A percentile compares a stretch with the other conserved stretches of the same genome.
Conservation (phyloP, 2,329 filamentous ascomycete species). For the Fusarium transvaalense region DNA sequence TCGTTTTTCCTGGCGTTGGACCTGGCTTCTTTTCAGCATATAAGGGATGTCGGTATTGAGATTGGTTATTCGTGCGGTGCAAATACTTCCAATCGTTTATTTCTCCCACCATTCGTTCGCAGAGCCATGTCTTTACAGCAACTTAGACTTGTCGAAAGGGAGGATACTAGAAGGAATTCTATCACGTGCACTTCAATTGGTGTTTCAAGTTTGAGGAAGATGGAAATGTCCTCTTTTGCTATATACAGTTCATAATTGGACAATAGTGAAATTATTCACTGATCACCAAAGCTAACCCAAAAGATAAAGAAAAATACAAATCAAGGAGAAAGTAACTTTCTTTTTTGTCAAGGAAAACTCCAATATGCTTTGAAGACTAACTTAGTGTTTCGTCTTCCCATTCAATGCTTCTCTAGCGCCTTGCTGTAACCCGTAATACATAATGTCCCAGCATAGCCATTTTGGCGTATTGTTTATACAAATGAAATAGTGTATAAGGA, state of each 20-base stretch:
- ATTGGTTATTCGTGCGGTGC: conserved; percentile 52
- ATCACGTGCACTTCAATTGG: conserved; percentile 18
- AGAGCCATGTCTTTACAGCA: conserved; percentile 40
- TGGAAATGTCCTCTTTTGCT: conserved; percentile 30
- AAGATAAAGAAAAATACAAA: conserved; percentile 12
- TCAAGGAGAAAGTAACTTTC: conserved; percentile 13
- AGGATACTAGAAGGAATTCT: conserved; percentile 11
- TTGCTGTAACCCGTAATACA: conserved; percentile 40
- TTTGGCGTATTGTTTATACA: conserved; percentile 33
- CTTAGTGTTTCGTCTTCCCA: conserved; percentile 22
- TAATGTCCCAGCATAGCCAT: conserved; percentile 39
- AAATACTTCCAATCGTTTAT: conserved; percentile 47
- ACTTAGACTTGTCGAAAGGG: conserved; percentile 28
- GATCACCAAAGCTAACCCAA: conserved; percentile 5
- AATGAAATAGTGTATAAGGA: conserved; percentile 29
- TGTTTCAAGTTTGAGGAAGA: conserved; percentile 15
- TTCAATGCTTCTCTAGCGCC: conserved; percentile 41
- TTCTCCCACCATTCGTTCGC: conserved; percentile 43
- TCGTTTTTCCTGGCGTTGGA: conserved; percentile 51
- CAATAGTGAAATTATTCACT: conserved; percentile 29
- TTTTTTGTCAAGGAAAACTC: conserved; percentile 35
- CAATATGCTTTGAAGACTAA: conserved; percentile 32
- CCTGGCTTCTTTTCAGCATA: conserved; percentile 50
- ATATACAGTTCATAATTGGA: conserved; percentile 28
- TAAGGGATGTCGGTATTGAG: conserved; percentile 47